Conservation (phyloP, 345 rosid genomes). For the Eucalyptus pumila region DNA sequence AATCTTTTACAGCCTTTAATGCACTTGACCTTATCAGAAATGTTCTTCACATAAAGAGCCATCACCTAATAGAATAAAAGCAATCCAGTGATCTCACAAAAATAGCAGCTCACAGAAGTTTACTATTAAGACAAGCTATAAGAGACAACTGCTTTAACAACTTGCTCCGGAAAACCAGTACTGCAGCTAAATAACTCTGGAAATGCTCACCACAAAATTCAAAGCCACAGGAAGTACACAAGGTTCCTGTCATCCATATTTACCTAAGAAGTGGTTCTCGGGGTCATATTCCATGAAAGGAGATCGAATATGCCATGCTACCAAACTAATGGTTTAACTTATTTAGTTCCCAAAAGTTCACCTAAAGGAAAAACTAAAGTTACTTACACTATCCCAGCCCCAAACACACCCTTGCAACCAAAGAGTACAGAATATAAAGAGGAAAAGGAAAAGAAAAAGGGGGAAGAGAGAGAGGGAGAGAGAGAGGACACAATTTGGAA, state of each 20-base stretch:
- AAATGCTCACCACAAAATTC: not conserved
- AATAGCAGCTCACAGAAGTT: not conserved
- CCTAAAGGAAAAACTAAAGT: not conserved
- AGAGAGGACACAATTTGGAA: not conserved
- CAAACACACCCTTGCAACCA: not conserved
- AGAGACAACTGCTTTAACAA: not conserved
- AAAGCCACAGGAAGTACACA: not conserved
- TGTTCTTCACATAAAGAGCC: slow-evolving; percentile 87
- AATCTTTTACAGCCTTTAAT: slow-evolving; percentile 75
- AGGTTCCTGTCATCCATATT: not conserved
- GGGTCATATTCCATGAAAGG: not conserved
- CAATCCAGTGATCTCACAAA: not conserved
- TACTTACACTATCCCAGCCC: not conserved
- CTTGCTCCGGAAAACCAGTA: not conserved
- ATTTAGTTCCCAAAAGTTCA: not conserved
- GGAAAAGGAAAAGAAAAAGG: not conserved
- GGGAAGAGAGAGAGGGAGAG: not conserved
- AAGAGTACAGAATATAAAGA: not conserved
- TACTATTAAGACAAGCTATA: not conserved
- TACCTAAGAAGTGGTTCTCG: not conserved
- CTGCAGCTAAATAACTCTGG: not conserved
- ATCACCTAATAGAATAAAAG: slow-evolving; percentile 48
- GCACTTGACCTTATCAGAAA: slow-evolving; percentile 96
- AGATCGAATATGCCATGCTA: not conserved
- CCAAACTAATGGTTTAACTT: not conserved